Base-by-base conservation (phyloP, 2,329 filamentous ascomycete genomes). In the Cercospora sesami region DNA sequence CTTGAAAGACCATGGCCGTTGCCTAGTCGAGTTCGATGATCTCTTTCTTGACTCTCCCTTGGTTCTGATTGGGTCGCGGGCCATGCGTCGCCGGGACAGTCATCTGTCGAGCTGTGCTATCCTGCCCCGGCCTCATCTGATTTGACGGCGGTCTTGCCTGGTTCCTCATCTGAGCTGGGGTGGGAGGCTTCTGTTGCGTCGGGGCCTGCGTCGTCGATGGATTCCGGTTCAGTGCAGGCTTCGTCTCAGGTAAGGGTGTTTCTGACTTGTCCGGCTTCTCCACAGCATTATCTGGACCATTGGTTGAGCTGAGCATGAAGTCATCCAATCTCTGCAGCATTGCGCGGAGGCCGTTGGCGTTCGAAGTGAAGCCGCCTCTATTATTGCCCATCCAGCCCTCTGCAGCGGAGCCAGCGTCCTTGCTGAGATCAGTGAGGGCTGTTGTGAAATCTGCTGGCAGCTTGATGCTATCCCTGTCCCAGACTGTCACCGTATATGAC, bases 291-390 rank as follows among this genome's bases (percentile, higher is more conserved):
- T 30, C 60, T 4, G 12, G 53, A 4, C 26, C 30, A 9, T 39
- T 63, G 21, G 69, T 70, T 59, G 70, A 81, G n/a, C 68, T 71
- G 30, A 78, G 64, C 5, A 84, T 77, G 23, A 77, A 69, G 26
- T 77, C 75, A 67, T 84, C 76, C 6, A 83, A 72, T 57, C 74
- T 76, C 57, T 73, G 69, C 31, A 84, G 60, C 14, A 78, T 79
- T 31, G 76, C 63, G 9, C 21, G 12, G 16, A 68, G 36, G 9
- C 67, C 63, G n/a, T 60, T 42, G 26, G 39, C 3, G 26, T 61
- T 36, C 10, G 59, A 12, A 30, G 28, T 64, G 42, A 63, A 68
- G 16, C 67, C 67, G 16, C 67, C 67, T 23, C 36, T 57, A 6
- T 63, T 39, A 39, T 66, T 61, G 3, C 67, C 67, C 6, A 31